A percentile compares a stretch with the other conserved stretches of the same genome.
Conservation (phyloP, 1,139 yeast species). For the Sugiyamaella japonica region DNA sequence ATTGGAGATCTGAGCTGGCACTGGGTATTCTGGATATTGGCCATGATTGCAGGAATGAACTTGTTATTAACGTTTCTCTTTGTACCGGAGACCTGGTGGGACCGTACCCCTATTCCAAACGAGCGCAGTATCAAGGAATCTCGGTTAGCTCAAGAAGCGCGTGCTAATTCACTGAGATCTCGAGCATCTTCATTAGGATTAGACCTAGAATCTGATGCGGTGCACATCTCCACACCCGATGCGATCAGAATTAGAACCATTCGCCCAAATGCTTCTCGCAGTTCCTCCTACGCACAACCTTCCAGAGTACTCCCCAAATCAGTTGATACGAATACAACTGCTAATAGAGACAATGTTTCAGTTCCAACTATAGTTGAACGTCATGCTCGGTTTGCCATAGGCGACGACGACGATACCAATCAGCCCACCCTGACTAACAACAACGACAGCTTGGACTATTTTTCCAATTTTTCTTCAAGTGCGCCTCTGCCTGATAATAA, state of each 20-base stretch:
- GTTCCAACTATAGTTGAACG: neutral
- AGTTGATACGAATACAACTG: neutral
- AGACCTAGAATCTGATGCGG: neutral
- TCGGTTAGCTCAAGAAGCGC: conserved; percentile 48
- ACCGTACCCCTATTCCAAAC: conserved; percentile 53
- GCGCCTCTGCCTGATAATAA: conserved; percentile 12
- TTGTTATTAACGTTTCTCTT: conserved; percentile 51
- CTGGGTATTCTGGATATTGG: conserved; percentile 63
- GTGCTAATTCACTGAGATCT: conserved; percentile 22
- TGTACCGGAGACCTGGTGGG: conserved; percentile 70
- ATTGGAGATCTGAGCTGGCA: conserved; percentile 53
- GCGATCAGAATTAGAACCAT: conserved; percentile 10
- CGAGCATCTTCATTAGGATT: conserved; percentile 17
- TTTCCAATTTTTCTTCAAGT: conserved; percentile 19
- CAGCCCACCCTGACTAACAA: neutral
- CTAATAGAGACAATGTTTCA: neutral
- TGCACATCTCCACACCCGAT: conserved; percentile 10
- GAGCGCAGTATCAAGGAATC: conserved; percentile 54
- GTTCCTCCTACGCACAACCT: neutral
- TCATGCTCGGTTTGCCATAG: neutral
- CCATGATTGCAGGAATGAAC: conserved; percentile 54
- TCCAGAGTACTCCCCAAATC: neutral
- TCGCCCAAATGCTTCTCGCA: conserved; percentile 6
- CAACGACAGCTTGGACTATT: conserved; percentile 15
- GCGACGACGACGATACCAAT: neutral